Percentiles rank a stretch among this genome's conserved stretches.
phyloP scores from a whole-genome alignment of 2,329 filamentous ascomycete species.

The Alternaria atra region DNA sequence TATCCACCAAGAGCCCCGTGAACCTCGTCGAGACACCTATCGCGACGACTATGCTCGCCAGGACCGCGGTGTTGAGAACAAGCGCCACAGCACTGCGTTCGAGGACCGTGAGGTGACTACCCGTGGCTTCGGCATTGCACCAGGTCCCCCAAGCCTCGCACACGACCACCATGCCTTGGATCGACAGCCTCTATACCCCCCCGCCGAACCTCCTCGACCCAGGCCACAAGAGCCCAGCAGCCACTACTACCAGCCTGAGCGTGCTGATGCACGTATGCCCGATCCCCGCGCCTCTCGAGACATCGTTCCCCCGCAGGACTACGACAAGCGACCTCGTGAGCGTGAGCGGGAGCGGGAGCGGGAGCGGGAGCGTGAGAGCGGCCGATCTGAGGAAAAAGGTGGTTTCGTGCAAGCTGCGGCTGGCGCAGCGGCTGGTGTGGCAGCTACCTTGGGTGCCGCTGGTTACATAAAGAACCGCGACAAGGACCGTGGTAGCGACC shows the following conservation, averaged over 20 bases:
- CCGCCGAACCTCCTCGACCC: conserved; percentile 26
- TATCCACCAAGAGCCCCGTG: conserved; percentile 59
- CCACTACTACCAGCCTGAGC: conserved; percentile 38
- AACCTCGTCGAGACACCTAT: conserved; percentile 51
- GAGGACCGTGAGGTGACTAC: conserved; percentile 56
- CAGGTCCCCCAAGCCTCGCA: conserved; percentile 24
- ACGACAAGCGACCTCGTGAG: conserved; percentile 47
- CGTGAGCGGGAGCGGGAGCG: conserved; percentile 19
- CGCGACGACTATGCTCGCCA: conserved; percentile 57
- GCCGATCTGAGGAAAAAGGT: conserved; percentile 18
- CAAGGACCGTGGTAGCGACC: conserved; percentile 33
- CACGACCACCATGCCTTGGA: conserved; percentile 53
- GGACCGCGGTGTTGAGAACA: conserved; percentile 51
- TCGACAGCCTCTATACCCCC: conserved; percentile 41
- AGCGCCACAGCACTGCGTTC: conserved; percentile 48
- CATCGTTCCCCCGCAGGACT: conserved; percentile 24
- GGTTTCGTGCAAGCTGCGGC: conserved; percentile 35
- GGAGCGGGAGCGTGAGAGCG: conserved; percentile 38
- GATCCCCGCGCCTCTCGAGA: conserved; percentile 38
- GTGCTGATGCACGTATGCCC: conserved; percentile 41
- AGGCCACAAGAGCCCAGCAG: conserved; percentile 29
- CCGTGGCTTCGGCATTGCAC: conserved; percentile 59
- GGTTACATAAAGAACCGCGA: conserved; percentile 44
- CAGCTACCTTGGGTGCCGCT: conserved; percentile 42
- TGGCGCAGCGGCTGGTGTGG: conserved; percentile 42